Conservation (phyloP, 106 monocot genomes). For the Iris macrosiphon region DNA sequence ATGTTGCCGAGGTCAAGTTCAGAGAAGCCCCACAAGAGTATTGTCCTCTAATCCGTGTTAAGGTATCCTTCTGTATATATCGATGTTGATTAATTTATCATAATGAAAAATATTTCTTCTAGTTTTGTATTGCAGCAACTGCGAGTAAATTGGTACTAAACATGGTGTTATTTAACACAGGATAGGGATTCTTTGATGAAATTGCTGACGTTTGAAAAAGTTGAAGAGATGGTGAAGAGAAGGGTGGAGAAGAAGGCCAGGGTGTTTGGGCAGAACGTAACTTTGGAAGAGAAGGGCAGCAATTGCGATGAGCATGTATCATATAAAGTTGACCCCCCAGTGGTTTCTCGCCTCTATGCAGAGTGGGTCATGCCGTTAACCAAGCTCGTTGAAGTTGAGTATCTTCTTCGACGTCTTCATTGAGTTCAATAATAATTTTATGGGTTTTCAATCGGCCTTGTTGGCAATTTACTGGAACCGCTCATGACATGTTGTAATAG, state of each 20-base stretch:
- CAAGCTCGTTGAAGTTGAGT: constrained; percentile 67
- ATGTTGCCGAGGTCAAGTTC: constrained; percentile 76
- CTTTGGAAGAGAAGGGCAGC: constrained; percentile 7
- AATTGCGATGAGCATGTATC: not conserved
- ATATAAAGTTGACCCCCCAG: constrained; percentile 52
- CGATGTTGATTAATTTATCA: no score
- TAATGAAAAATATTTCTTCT: no score
- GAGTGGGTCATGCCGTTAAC: constrained; percentile 82
- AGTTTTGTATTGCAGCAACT: not conserved
- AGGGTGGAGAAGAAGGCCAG: constrained; percentile 72
- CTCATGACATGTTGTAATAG: no score
- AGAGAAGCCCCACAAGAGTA: constrained; percentile 56
- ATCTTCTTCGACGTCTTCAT: constrained; percentile 63
- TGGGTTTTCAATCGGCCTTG: no score
- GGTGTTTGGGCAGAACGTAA: constrained; percentile 63
- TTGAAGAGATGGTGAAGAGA: constrained; percentile 56
- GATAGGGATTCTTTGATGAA: constrained; percentile 46
- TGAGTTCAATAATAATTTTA: constrained; percentile 12
- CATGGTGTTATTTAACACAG: constrained; percentile 11
- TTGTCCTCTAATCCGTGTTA: constrained; percentile 35
- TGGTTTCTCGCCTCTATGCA: constrained; percentile 36
- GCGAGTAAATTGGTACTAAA: not conserved
- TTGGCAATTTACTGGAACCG: no score
- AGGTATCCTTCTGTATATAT: constrained; percentile 29
- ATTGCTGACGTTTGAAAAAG: constrained; percentile 45